A percentile compares a stretch with the other conserved stretches of the same genome.
These are phyloP conservation scores for Boletus reticuloceps DNA, from an alignment of 768 basidiomycete genomes.

Conservation along the genomic window DNA sequence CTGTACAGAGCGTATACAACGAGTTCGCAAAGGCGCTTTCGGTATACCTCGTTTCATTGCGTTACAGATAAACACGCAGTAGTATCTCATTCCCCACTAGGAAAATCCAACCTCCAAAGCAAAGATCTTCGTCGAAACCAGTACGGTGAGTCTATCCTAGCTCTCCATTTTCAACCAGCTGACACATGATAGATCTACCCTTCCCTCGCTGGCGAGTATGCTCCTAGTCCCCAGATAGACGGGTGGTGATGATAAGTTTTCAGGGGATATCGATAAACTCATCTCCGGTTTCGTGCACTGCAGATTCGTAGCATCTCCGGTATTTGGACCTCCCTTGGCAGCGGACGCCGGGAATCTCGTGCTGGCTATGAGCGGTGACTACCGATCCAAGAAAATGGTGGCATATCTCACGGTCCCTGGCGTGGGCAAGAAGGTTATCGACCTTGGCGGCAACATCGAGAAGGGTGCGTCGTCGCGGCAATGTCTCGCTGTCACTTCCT, in stretches of 20 bases:
- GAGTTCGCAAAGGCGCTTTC: slow-evolving; percentile 57
- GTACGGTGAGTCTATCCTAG: slow-evolving; percentile 55
- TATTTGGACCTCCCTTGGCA: slow-evolving; percentile 68
- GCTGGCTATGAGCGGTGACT: slow-evolving; percentile 77
- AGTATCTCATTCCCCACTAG: slow-evolving; percentile 24
- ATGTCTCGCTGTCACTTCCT: not conserved
- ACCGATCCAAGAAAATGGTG: slow-evolving; percentile 77
- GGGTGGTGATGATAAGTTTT: not conserved
- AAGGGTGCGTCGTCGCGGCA: slow-evolving; percentile 49
- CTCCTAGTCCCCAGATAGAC: not conserved
- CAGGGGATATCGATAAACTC: slow-evolving; percentile 68
- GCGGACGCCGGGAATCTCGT: slow-evolving; percentile 68
- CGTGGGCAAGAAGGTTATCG: slow-evolving; percentile 72
- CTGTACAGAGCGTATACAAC: slow-evolving; percentile 60
- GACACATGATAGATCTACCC: slow-evolving; percentile 50
- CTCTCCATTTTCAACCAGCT: not conserved
- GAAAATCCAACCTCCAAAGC: slow-evolving; percentile 41
- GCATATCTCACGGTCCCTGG: slow-evolving; percentile 77
- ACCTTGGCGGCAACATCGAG: slow-evolving; percentile 84
- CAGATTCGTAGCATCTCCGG: slow-evolving; percentile 71
- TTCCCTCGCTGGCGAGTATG: slow-evolving; percentile 41
- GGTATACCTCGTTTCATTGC: slow-evolving; percentile 33
- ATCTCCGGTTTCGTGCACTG: slow-evolving; percentile 57
- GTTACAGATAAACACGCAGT: not conserved
- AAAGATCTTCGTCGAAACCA: slow-evolving; percentile 85